These are phyloP conservation scores for Babesia bigemina DNA, from an alignment of 169 alveolate genomes.

Conservation along the genomic window DNA sequence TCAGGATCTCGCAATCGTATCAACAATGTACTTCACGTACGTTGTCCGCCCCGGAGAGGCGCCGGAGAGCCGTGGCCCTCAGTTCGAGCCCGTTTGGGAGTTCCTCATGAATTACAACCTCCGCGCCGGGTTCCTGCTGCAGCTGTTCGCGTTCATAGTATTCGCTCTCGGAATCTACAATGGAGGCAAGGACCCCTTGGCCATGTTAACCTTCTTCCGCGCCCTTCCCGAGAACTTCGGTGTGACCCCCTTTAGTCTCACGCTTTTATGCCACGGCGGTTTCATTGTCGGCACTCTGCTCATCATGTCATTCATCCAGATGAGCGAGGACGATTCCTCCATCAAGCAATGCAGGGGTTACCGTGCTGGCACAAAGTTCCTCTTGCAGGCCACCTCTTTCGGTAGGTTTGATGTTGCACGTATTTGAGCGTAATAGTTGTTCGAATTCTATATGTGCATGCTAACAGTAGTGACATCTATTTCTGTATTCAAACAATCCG, in stretches of 20 bases:
- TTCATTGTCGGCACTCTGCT: constrained; percentile 81
- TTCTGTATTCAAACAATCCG: background rate
- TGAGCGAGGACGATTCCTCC: constrained; percentile 88
- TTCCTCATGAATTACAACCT: constrained; percentile 85
- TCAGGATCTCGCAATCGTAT: background rate
- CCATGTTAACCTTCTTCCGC: constrained; percentile 80
- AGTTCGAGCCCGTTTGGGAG: constrained; percentile 88
- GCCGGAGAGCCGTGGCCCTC: constrained; percentile 93
- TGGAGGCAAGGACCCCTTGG: constrained; percentile 81
- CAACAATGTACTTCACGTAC: constrained; percentile 88
- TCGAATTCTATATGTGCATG: background rate
- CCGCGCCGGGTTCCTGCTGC: constrained; percentile 83
- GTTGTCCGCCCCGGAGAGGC: constrained; percentile 94
- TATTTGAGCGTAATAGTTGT: background rate
- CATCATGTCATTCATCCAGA: constrained; percentile 81
- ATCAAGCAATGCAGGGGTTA: constrained; percentile 88
- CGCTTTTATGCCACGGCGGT: constrained; percentile 81
- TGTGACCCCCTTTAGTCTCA: constrained; percentile 80
- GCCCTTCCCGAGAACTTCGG: constrained; percentile 85
- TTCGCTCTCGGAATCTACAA: constrained; percentile 73
- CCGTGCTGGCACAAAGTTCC: constrained; percentile 85
- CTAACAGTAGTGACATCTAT: background rate
- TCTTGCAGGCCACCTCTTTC: constrained; percentile 86
- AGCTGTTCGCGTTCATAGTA: constrained; percentile 70
- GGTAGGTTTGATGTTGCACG: constrained; percentile 43